Evolutionary conservation across 2,329 filamentous ascomycete genomes (phyloP).

Genomic region (Monosporascus sp.): DNA sequence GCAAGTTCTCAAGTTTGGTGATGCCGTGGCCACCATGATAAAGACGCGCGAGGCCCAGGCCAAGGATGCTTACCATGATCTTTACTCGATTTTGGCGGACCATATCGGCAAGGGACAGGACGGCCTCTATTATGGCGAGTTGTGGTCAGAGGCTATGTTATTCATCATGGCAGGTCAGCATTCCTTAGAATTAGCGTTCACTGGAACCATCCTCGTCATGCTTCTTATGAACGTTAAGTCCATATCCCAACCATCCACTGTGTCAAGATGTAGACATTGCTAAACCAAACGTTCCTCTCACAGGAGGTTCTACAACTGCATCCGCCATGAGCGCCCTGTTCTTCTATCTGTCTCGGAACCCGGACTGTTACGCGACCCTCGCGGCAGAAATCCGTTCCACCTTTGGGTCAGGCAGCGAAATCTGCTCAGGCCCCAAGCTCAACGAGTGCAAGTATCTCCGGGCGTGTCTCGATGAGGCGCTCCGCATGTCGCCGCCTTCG

Average conservation of each 20-base stretch:
- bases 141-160: background rate
- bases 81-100: background rate
- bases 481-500: slow-evolving; percentile 7
- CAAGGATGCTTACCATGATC: background rate
- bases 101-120: background rate
- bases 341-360: slow-evolving; percentile 16
- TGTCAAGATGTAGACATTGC: background rate
- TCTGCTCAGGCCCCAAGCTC: slow-evolving; percentile 2
- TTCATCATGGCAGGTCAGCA: slow-evolving; percentile 1
- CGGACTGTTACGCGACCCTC: slow-evolving; percentile 5
- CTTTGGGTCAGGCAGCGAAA: slow-evolving; percentile 3
- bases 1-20: background rate
- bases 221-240: no score
- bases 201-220: no score
- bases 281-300: background rate
- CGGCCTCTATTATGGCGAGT: background rate
- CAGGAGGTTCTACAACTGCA: slow-evolving; percentile 2
- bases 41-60: background rate
- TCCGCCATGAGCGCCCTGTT: slow-evolving; percentile 4
- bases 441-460: slow-evolving; percentile 6
- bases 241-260: background rate
- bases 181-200: background rate
- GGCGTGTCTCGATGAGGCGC: slow-evolving; percentile 5
- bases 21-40: background rate
- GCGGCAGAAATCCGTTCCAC: slow-evolving; percentile 6